Base-by-base conservation (phyloP, 257 asterid species). In the Orobanche coerulescens region DNA sequence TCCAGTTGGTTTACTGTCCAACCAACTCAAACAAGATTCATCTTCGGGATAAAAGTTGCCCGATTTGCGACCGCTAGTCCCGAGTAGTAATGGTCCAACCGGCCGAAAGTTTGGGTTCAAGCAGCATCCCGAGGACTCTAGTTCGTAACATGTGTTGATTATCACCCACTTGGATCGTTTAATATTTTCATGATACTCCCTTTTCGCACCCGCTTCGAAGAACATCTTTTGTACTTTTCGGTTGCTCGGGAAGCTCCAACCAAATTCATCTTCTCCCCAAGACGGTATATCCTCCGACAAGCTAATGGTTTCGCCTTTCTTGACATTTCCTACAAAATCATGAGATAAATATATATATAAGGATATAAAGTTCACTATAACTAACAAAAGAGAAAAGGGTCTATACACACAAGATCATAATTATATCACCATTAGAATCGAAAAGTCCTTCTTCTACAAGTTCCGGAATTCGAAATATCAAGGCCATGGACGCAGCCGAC, bases 31-130 rank as follows among this genome's bases (percentile, higher is more conserved):
- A 51, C 80, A 78, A 19, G 82, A 63, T 0, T 9, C 12, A 7
- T 81, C 84, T 59, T 81, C 81, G 0, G 34, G 55, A 34, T 47
- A 51, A 6, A 79, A 73, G 65, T 58, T 79, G 58, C 77, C 61
- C 0, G 66, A 37, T 30, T 1, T 43, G 12, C 59, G 65, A 36
- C 24, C 71, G 39, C 25, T 50, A 58, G 53, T 22, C 2, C 6
- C 28, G 24, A 2, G 39, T 2, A 68, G 69, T 5, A 72, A 61
- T 2, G 76, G 85, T 0, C 81, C 84, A 10, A 81, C 20, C 4
- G 81, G 74, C 5, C 66, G 24, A 7, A 61, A 5, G 1, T 34
- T 64, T 5, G 84, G 82, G 34, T 18, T 46, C 44, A 74, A 47
- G 18, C 66, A 33, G 36, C 74, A 75, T 13, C 74, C 68, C 42